phyloP scores from a whole-genome alignment of 768 basidiomycete species.

The Suillus hirtellus region DNA sequence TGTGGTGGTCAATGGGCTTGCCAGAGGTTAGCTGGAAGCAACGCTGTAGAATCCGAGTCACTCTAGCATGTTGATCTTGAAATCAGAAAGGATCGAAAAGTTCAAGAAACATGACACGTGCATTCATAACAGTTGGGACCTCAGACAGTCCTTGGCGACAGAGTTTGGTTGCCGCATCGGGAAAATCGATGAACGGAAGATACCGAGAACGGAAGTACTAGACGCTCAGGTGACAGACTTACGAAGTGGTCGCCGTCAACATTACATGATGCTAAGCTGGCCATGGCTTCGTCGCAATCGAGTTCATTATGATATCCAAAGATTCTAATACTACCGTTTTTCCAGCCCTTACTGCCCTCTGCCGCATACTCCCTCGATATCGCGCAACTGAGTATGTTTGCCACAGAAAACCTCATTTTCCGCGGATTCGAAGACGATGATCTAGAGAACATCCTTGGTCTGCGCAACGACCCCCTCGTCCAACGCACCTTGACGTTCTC shows the following conservation, averaged over 20 bases:
- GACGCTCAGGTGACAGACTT: too few relatives aligned
- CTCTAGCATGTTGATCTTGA: not conserved
- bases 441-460: constrained; percentile 18
- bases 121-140: not conserved
- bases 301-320: not conserved
- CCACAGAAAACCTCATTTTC: constrained; percentile 27
- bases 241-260: too few relatives aligned
- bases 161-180: too few relatives aligned
- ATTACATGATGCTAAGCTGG: too few relatives aligned
- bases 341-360: not conserved
- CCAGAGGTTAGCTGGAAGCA: not conserved
- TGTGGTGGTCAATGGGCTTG: not conserved
- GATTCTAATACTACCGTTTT: not conserved
- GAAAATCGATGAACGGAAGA: too few relatives aligned
- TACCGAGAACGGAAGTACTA: too few relatives aligned
- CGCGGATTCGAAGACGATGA: constrained; percentile 26
- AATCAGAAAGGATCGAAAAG: not conserved
- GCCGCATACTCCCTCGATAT: not conserved
- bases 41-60: not conserved
- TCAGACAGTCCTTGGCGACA: not conserved
- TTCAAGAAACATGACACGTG: not conserved
- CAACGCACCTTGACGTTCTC: constrained; percentile 4
- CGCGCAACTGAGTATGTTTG: constrained; percentile 22
- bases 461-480: constrained; percentile 27
- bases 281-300: too few relatives aligned